phyloP scores from a whole-genome alignment of 2,329 filamentous ascomycete genomes.

The Triangularia verruculosa region DNA sequence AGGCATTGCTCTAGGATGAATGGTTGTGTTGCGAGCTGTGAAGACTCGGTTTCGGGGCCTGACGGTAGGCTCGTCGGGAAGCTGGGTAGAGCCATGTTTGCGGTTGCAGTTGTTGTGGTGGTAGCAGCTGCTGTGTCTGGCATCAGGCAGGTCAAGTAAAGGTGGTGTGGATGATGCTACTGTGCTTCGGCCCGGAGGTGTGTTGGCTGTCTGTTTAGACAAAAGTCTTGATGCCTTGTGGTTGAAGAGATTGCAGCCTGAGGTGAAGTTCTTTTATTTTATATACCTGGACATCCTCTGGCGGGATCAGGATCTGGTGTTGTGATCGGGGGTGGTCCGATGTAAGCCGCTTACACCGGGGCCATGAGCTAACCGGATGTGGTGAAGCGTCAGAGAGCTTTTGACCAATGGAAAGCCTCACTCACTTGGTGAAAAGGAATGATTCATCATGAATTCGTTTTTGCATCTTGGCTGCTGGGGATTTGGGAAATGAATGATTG shows the following conservation, averaged over 20 bases:
- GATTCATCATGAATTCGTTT: conserved; percentile 1
- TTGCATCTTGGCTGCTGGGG: too few species aligned
- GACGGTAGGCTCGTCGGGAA: background rate
- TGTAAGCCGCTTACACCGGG: background rate
- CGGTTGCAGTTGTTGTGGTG: background rate
- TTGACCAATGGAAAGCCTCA: background rate
- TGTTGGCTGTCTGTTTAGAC: background rate
- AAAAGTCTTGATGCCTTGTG: background rate
- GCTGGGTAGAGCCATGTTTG: background rate
- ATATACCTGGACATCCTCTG: background rate
- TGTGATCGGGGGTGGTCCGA: background rate
- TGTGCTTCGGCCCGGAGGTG: background rate
- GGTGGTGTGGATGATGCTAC: background rate
- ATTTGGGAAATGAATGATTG: background rate
- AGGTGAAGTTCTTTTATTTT: background rate
- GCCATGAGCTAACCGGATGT: background rate
- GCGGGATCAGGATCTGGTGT: background rate
- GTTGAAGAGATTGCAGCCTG: background rate
- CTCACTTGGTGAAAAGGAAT: background rate
- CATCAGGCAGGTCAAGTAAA: background rate
- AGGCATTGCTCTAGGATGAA: conserved; percentile 38
- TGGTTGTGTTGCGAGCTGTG: background rate
- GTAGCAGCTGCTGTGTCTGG: background rate
- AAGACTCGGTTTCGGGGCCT: background rate
- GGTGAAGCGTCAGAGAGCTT: background rate